phyloP scores from a whole-genome alignment of 768 basidiomycete species.

The Kwoniella sp. region DNA sequence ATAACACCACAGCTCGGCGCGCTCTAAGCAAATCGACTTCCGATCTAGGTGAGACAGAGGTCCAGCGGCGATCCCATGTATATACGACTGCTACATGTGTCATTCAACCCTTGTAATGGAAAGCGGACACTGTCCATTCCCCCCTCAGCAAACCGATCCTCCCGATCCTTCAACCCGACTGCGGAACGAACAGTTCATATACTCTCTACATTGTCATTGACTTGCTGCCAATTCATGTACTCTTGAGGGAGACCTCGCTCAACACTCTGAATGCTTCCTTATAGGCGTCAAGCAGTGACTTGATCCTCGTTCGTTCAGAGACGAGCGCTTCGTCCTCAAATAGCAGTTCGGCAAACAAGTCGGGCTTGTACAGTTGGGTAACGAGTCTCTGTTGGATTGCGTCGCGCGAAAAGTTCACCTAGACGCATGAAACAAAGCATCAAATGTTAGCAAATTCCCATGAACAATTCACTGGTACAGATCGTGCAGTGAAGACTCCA shows the following conservation, averaged over 20 bases:
- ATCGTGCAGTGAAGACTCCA: not conserved
- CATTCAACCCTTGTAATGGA: no score
- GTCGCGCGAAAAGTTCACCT: constrained; percentile 95
- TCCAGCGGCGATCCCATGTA: no score
- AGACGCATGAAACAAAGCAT: constrained; percentile 53
- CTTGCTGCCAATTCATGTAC: constrained; percentile 16
- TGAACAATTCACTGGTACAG: not conserved
- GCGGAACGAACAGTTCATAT: no score
- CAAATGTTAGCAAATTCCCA: not conserved
- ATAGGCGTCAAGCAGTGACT: constrained; percentile 92
- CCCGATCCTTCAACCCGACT: no score
- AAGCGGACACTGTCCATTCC: no score
- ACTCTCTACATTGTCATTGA: not conserved
- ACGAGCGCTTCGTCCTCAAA: constrained; percentile 95
- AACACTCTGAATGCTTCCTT: constrained; percentile 63
- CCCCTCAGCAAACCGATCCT: no score
- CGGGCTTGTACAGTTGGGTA: constrained; percentile 90
- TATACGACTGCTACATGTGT: no score
- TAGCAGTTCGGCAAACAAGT: constrained; percentile 83
- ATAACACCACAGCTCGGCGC: no score
- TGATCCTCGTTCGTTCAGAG: constrained; percentile 88
- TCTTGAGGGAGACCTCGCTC: constrained; percentile 55
- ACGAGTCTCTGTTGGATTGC: constrained; percentile 96
- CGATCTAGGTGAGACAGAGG: no score
- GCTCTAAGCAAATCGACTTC: no score